Evolutionary conservation across 371 early-diverging fungal species (phyloP).

Genomic region (Saksenaea oblongispora): DNA sequence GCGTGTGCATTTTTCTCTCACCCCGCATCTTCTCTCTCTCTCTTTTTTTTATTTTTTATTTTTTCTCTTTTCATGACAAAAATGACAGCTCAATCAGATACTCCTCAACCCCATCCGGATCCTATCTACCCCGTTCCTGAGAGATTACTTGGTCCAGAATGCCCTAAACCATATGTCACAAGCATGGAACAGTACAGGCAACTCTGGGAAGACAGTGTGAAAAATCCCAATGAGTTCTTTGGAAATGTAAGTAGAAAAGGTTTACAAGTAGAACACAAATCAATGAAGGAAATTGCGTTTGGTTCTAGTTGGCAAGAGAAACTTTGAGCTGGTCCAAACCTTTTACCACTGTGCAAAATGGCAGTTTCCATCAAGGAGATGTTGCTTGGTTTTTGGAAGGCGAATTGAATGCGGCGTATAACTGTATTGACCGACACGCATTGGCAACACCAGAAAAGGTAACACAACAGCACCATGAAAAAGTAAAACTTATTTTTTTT

Average conservation of each 20-base stretch:
- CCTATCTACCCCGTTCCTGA: constrained; percentile 47
- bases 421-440: constrained; percentile 95
- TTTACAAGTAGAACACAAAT: neutral
- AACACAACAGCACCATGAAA: constrained; percentile 9
- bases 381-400: constrained; percentile 92
- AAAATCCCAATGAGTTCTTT: constrained; percentile 76
- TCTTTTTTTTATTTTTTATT: constrained; percentile 4
- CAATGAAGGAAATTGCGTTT: neutral
- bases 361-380: constrained; percentile 48
- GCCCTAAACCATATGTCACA: constrained; percentile 63
- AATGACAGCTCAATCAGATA: constrained; percentile 11
- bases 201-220: constrained; percentile 70
- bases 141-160: constrained; percentile 38
- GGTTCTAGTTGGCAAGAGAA: constrained; percentile 59
- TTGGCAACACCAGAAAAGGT: constrained; percentile 56
- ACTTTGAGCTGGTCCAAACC: constrained; percentile 74
- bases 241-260: constrained; percentile 52
- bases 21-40: neutral
- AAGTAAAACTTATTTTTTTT: neutral
- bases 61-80: neutral
- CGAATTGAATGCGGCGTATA: constrained; percentile 88
- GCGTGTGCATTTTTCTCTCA: neutral
- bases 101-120: constrained; percentile 2
- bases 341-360: constrained; percentile 60
- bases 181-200: constrained; percentile 72